Conservation (phyloP, 1,284 basidiomycete species). For the Pascua sp. region DNA sequence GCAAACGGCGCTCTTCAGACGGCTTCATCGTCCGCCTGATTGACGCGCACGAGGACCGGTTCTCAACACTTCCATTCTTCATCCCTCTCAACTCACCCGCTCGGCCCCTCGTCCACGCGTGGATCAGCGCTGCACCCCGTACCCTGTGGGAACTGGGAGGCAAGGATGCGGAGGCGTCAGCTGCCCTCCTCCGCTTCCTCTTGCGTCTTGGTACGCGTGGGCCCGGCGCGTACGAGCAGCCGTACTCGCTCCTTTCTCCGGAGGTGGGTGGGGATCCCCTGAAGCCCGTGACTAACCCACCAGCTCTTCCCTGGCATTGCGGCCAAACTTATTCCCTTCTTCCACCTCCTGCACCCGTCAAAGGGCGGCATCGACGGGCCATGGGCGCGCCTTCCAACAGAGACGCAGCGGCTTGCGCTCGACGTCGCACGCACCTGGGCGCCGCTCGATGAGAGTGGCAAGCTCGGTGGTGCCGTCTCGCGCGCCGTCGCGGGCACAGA, state of each 20-base stretch:
- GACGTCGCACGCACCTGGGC: slow-evolving; percentile 51
- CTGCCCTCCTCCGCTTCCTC: slow-evolving; percentile 53
- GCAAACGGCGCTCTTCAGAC: slow-evolving; percentile 43
- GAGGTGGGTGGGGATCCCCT: slow-evolving; percentile 35
- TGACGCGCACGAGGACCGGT: slow-evolving; percentile 55
- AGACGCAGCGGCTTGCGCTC: slow-evolving; percentile 52
- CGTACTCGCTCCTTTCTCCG: slow-evolving; percentile 51
- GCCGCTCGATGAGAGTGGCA: slow-evolving; percentile 24
- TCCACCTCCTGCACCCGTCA: slow-evolving; percentile 65
- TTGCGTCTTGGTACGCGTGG: slow-evolving; percentile 30
- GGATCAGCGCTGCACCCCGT: slow-evolving; percentile 66
- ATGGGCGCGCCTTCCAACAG: slow-evolving; percentile 60
- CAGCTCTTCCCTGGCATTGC: slow-evolving; percentile 26
- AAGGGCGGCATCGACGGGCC: slow-evolving; percentile 70
- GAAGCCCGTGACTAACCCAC: too few species aligned
- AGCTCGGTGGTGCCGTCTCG: slow-evolving; percentile 8
- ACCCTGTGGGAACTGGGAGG: slow-evolving; percentile 75
- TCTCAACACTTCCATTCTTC: slow-evolving; percentile 41
- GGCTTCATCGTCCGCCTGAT: slow-evolving; percentile 68
- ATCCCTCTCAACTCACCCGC: slow-evolving; percentile 26
- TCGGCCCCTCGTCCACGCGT: slow-evolving; percentile 21
- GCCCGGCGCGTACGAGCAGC: slow-evolving; percentile 22
- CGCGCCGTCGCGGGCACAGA: slow-evolving; percentile 3
- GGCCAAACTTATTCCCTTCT: slow-evolving; percentile 65
- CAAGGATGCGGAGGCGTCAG: slow-evolving; percentile 57